Evolutionary conservation across 2,329 filamentous ascomycete species (phyloP).

Genomic region (Aspergillus aculeatinus): DNA sequence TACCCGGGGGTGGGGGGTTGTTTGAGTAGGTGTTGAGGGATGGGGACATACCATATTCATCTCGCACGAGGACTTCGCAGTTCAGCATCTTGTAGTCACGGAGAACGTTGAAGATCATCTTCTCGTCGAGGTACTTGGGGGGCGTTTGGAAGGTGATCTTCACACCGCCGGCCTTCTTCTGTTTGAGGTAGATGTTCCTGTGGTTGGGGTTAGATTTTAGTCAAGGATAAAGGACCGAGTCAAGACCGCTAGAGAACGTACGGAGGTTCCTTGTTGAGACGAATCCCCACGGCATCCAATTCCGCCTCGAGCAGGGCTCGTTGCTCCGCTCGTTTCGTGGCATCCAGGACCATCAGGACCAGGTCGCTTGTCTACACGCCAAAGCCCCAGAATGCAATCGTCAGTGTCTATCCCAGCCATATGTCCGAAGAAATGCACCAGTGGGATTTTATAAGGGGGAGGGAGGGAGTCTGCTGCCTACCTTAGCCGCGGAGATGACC

Average conservation of each 20-base stretch:
- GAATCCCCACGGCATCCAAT: constrained; percentile 90
- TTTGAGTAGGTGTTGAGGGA: not conserved
- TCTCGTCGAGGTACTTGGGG: constrained; percentile 90
- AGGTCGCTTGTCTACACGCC: constrained; percentile 74
- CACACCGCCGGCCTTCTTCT: constrained; percentile 94
- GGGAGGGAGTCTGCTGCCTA: constrained; percentile 19
- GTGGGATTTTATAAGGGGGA: not conserved
- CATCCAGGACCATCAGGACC: constrained; percentile 94
- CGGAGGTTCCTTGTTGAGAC: constrained; percentile 88
- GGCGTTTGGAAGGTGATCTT: constrained; percentile 94
- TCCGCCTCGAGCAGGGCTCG: constrained; percentile 85
- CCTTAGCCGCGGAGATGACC: constrained; percentile 94
- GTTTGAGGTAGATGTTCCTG: constrained; percentile 95
- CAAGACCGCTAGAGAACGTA: constrained; percentile 44
- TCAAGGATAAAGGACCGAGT: too few species aligned
- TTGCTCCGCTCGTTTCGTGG: constrained; percentile 94
- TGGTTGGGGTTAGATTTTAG: not conserved
- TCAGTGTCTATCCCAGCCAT: not conserved
- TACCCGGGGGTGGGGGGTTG: too few species aligned
- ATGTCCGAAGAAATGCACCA: too few species aligned
- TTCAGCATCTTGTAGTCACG: constrained; percentile 99
- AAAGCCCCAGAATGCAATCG: not conserved
- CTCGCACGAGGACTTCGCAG: constrained; percentile 90
- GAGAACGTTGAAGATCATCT: constrained; percentile 96
- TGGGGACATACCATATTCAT: constrained; percentile 67